Evolutionary conservation across 768 basidiomycete genomes (phyloP).

Genomic region (Neoboletus brunneissimus): DNA sequence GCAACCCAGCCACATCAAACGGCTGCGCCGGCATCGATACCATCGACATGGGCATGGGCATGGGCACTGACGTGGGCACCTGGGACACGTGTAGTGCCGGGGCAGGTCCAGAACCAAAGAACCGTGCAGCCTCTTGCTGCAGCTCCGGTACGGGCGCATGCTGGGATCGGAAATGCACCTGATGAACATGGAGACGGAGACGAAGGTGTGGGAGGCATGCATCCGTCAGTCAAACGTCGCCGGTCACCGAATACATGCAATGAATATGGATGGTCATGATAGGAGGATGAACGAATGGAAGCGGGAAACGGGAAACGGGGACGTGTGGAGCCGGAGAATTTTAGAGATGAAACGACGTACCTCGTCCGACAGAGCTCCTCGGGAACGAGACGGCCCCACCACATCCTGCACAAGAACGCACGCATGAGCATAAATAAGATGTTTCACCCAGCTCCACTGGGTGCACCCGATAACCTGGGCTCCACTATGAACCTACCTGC

Average conservation of each 20-base stretch:
- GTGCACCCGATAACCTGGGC: conserved; percentile 6
- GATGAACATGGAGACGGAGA: background rate
- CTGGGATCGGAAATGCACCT: conserved; percentile 61
- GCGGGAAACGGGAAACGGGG: background rate
- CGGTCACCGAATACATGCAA: background rate
- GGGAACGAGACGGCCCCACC: conserved; percentile 50
- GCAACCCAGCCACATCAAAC: conserved; percentile 56
- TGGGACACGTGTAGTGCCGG: conserved; percentile 28
- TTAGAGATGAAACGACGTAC: conserved; percentile 36
- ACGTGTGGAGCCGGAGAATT: conserved; percentile 9
- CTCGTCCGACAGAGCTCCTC: conserved; percentile 49
- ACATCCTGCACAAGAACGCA: conserved; percentile 52
- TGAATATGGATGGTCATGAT: background rate
- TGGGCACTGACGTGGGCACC: conserved; percentile 13
- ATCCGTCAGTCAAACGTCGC: background rate
- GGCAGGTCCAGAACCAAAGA: conserved; percentile 47
- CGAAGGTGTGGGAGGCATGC: background rate
- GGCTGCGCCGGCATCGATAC: conserved; percentile 32
- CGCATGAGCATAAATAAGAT: conserved; percentile 1
- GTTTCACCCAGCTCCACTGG: background rate
- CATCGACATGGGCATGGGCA: conserved; percentile 13
- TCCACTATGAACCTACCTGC: conserved; percentile 49
- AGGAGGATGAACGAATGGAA: conserved; percentile 6
- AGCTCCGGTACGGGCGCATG: conserved; percentile 38
- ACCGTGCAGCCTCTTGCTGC: conserved; percentile 66